These are phyloP conservation scores for Tylopilus plumbeoviolaceoides DNA, from an alignment of 768 basidiomycete genomes.

Conservation along the genomic window DNA sequence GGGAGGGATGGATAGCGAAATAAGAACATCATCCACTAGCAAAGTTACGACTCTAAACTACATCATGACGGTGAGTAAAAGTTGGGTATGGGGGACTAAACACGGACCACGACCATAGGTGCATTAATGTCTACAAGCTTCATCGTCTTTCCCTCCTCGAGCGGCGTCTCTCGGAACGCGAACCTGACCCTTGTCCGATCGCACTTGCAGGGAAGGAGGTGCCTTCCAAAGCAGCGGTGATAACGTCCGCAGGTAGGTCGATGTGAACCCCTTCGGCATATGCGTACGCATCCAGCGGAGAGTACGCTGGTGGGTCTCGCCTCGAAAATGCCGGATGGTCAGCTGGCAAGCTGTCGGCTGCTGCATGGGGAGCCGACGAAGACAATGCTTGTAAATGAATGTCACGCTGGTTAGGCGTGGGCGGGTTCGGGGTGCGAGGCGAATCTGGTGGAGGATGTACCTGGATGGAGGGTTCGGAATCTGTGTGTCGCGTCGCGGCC, in stretches of 20 bases:
- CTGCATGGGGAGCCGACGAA: constrained; percentile 14
- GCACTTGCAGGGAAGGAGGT: constrained; percentile 55
- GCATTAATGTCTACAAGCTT: constrained; percentile 3
- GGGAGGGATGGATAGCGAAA: constrained; percentile 24
- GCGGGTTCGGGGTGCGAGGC: constrained; percentile 72
- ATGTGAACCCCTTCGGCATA: constrained; percentile 90
- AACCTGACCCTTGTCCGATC: constrained; percentile 46
- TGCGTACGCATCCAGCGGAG: constrained; percentile 80
- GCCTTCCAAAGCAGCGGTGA: constrained; percentile 84
- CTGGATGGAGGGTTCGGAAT: constrained; percentile 63
- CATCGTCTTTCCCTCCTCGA: constrained; percentile 46
- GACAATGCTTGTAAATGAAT: constrained; percentile 70
- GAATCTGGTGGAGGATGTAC: constrained; percentile 79
- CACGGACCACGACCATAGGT: constrained; percentile 17
- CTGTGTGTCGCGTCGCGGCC: constrained; percentile 56
- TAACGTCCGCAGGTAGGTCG: constrained; percentile 89
- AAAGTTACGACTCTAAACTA: constrained; percentile 20
- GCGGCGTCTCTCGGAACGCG: constrained; percentile 54
- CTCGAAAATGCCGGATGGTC: constrained; percentile 37
- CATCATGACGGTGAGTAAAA: constrained; percentile 3
- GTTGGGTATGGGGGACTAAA: background rate
- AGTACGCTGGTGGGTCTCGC: constrained; percentile 81
- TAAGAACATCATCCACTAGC: constrained; percentile 14
- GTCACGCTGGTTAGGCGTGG: constrained; percentile 80
- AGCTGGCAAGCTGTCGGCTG: constrained; percentile 27